Evolutionary conservation across 176 grass and related monocot genomes (phyloP), one percentile per base, ranked within the genome.

Genomic region (Poa pratensis): DNA sequence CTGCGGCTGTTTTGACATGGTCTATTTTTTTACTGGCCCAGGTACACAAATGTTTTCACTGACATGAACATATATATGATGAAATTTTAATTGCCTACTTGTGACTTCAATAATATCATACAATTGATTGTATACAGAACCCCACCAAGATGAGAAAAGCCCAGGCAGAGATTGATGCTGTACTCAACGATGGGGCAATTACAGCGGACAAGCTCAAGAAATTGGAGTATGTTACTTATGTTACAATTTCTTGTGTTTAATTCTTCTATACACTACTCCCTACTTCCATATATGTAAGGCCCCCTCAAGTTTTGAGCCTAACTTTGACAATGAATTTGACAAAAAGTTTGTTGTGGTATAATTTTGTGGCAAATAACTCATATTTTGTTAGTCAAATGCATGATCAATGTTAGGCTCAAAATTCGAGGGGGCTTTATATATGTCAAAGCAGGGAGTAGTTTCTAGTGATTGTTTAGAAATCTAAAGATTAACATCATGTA

Each of bases 1-100:
- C 96, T 75, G 96, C 96, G 34, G 96, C 93, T 89, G 96, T 98
- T 83, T 77, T 98, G 46, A 98, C 96, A 61, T 98, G 96, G 96
- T 92, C 93, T 74, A 78, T 90, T 78, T 98, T 90, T 85, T 66
- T 98, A 81, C 86, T 98, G 39, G 91, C 96, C 64, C 91, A 95
- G 89, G 96, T 95, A 91, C 28, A 35, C 10, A 75, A 35, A 42
- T 69, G 6, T 73, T 87, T 10, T 77, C 22, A 61, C n/a, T 28
- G 30, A 4, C 85, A 83, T 73, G 58, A 30, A 20, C 40, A 40
- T 5, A 57, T 20, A 65, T 5, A 57, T 20, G 58, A 51, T 9
- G 46, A 19, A 11, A 30, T 40, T 80, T 77, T 9, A 18, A 51
- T 70, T 67, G n/a, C 30, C 37, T 78, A 40, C 6, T 69, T 80